Evolutionary conservation across 768 basidiomycete species (phyloP), one percentile per base, ranked within the genome.

Genomic region (Leccinum subtestaceum): DNA sequence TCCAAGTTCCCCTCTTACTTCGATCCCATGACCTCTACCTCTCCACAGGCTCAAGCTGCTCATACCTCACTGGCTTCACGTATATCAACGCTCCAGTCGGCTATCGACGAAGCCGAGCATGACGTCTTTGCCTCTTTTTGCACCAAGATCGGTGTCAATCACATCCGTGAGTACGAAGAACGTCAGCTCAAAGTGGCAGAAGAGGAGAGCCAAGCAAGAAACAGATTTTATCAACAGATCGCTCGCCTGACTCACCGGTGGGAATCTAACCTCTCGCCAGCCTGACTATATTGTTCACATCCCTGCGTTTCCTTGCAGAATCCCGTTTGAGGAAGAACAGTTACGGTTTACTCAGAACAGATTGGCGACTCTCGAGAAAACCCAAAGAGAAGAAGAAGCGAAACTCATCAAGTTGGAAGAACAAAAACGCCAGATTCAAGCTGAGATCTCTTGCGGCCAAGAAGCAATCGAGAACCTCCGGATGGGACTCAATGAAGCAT

Each of bases 161-260:
- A 87, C 73, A 93, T 99, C 62, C 85, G 95, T 27, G 93, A 95
- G 65, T 99, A 95, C 70, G 96, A 98, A 73, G 90, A 93, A 69
- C 85, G 89, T 21, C 93, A 96, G 67, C 78, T 98, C 31, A 91
- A 88, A 71, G 83, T 91, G 23, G 93, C 91, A 0, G 88, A 94
- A 72, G 91, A 91, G 65, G 93, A 94, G 72, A 91, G 84, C 67
- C 91, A 91, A 65, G 91, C 90, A 8, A 77, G 91, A 58, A 75
- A 95, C 63, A 82, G 88, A 50, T 96, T 85, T 64, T 88, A 94
- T 63, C 90, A 87, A 5, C 93, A 95, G 70, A 89, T 95, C 59
- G 88, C 89, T 0, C 81, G 95, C 9, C 76, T 98, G 57, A 85
- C 82, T 2, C 91, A 95, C 74, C 90, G 93, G 95, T 94, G 70